Base-by-base conservation (phyloP, 257 asterid species). In the Echites panduratus region DNA sequence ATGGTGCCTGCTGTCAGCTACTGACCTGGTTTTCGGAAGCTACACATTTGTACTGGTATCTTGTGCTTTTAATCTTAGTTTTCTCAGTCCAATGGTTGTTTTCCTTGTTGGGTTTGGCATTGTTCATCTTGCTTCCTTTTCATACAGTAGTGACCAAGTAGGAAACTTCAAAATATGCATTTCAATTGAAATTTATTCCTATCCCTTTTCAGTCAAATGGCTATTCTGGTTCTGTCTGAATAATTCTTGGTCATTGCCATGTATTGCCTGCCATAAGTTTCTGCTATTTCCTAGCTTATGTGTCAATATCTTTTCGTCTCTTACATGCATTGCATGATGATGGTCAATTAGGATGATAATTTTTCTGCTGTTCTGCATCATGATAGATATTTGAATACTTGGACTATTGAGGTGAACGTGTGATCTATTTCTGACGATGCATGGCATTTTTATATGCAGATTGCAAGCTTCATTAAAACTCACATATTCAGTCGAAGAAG, bases 391-490 rank as follows among this genome's bases (percentile, higher is more conserved):
- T 1, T 32, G 17, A 14, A 14, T 63, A 43, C 27, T 63, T 35
- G 17, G 38, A 35, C 49, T 16, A 7, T 62, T 29, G 5, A 26
- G 10, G 35, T 66, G 45, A 45, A 6, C 35, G 32, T 1, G n/a
- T 35, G 17, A 10, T 49, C 43, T 16, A 4, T 49, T 61, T 69
- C 22, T 52, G 32, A 59, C 24, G 57, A 24, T 40, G 67, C 43
- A 26, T 45, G 16, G 40, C 19, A 26, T 40, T 40, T 56, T 17
- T 7, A 14, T 13, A 20, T 79, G 71, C 91, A 91, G 99, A 94
- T 94, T 75, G 99, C 95, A 2, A 94, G 98, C 83, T 91, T 94
- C 75, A 88, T 90, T 69, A 91, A 91, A 78, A 84, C 89, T 2
- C 99, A 92, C 70, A 84, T 84, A 79, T 84, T 84, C 74, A 84